phyloP scores from a whole-genome alignment of 495 filamentous ascomycete genomes.

The Apiosordaria backusii region DNA sequence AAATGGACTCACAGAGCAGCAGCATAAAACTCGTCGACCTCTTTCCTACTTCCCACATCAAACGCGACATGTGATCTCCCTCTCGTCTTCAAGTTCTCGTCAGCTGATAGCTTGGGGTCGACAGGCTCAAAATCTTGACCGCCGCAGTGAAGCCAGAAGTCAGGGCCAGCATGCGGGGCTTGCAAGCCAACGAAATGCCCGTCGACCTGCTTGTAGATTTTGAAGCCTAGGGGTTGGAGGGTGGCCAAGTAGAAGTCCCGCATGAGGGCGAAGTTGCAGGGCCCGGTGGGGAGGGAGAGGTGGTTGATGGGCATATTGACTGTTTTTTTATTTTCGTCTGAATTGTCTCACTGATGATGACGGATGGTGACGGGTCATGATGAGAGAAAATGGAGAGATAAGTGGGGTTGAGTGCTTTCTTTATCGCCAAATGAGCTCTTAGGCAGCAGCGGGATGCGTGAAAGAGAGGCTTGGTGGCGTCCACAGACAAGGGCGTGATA shows the following conservation, averaged over 20 bases:
- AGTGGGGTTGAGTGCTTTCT: background rate
- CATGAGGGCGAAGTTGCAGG: slow-evolving; percentile 30
- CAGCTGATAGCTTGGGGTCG: slow-evolving; percentile 9
- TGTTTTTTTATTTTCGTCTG: too few species aligned
- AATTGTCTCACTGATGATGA: background rate
- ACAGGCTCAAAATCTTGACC: slow-evolving; percentile 12
- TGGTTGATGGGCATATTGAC: slow-evolving; percentile 31
- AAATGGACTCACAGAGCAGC: slow-evolving; percentile 29
- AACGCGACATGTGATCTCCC: slow-evolving; percentile 31
- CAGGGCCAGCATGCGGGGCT: slow-evolving; percentile 30
- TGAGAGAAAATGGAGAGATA: too few species aligned
- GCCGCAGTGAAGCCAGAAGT: slow-evolving; percentile 41
- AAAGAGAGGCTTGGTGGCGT: background rate
- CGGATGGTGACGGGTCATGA: too few species aligned
- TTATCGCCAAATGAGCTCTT: background rate
- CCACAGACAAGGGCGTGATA: background rate
- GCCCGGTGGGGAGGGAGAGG: slow-evolving; percentile 30
- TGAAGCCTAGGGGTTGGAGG: slow-evolving; percentile 39
- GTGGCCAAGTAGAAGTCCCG: slow-evolving; percentile 40
- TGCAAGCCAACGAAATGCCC: slow-evolving; percentile 30
- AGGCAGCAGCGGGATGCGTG: background rate
- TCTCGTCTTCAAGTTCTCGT: slow-evolving; percentile 12
- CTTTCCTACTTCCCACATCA: slow-evolving; percentile 14
- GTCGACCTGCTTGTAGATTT: slow-evolving; percentile 30
- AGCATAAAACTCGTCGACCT: slow-evolving; percentile 29